Conservation (phyloP, 352 stramenopile species). For the Pythium brachiatum region DNA sequence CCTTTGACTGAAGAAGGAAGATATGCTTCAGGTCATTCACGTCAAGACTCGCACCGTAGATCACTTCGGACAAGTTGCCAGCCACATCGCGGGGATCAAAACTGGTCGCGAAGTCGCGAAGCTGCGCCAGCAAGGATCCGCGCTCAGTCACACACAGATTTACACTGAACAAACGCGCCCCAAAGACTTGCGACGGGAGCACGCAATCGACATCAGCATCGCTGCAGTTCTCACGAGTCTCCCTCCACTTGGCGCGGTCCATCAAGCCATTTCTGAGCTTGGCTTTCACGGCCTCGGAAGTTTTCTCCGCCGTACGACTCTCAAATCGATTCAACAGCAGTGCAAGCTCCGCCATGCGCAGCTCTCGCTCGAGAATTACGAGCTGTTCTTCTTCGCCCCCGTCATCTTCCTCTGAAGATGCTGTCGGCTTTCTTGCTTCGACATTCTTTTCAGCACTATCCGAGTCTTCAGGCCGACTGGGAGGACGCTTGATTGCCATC, state of each 20-base stretch:
- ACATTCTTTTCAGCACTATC: neutral
- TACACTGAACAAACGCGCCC: conserved; percentile 26
- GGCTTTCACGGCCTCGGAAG: conserved; percentile 19
- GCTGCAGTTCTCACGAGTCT: neutral
- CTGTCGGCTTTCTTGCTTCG: neutral
- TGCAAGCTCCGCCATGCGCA: conserved; percentile 12
- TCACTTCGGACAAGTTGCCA: conserved; percentile 34
- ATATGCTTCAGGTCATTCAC: conserved; percentile 31
- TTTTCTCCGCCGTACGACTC: conserved; percentile 31
- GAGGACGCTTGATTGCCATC: neutral
- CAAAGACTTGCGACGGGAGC: conserved; percentile 10
- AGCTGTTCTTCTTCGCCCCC: conserved; percentile 7
- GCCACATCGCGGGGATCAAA: conserved; percentile 28
- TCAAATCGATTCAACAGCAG: conserved; percentile 39
- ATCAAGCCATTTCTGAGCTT: neutral
- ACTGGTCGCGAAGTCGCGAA: conserved; percentile 25
- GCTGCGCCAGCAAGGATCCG: conserved; percentile 1
- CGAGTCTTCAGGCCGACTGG: neutral
- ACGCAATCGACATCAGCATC: conserved; percentile 14
- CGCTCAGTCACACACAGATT: conserved; percentile 13
- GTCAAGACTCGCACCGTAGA: conserved; percentile 37
- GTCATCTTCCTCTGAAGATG: neutral
- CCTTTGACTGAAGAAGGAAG: conserved; percentile 26
- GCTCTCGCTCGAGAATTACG: neutral
- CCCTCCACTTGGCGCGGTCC: neutral